These are phyloP conservation scores for Xylaria intraflava DNA, from an alignment of 495 filamentous ascomycete species.

Conservation along the genomic window DNA sequence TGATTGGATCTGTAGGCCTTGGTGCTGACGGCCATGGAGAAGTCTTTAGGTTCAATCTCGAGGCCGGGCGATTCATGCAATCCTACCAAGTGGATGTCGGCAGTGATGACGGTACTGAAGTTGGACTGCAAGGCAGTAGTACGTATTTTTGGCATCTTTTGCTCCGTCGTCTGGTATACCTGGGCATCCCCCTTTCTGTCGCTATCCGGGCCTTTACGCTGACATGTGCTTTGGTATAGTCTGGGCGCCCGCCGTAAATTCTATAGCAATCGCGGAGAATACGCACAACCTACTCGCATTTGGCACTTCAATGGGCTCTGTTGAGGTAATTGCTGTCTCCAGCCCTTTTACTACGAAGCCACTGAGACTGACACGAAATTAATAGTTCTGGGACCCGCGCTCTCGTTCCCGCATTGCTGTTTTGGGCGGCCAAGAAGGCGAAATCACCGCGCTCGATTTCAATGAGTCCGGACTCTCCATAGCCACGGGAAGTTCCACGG, in stretches of 20 bases:
- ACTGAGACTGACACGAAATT: not conserved
- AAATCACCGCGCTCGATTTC: constrained; percentile 85
- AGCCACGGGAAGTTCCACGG: constrained; percentile 80
- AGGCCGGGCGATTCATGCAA: constrained; percentile 84
- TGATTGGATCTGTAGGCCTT: constrained; percentile 82
- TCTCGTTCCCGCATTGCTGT: constrained; percentile 75
- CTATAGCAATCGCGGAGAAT: constrained; percentile 78
- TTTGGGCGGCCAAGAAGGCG: constrained; percentile 56
- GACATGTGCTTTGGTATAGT: constrained; percentile 24
- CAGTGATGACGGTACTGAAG: constrained; percentile 64
- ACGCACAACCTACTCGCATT: constrained; percentile 91
- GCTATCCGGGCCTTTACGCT: not conserved
- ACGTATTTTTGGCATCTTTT: not conserved
- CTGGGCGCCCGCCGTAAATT: constrained; percentile 76
- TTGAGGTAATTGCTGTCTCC: constrained; percentile 45
- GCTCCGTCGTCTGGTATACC: not conserved
- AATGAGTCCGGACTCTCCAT: constrained; percentile 76
- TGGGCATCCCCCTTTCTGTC: not conserved
- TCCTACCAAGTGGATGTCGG: constrained; percentile 74
- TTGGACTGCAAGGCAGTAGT: constrained; percentile 71
- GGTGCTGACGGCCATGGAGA: constrained; percentile 76
- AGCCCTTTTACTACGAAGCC: not conserved
- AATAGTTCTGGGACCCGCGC: constrained; percentile 76
- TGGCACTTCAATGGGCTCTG: constrained; percentile 89
- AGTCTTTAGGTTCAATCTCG: constrained; percentile 87